Evolutionary conservation across 1,284 basidiomycete species (phyloP), one percentile per base, ranked within the genome.

Genomic region (Malassezia psittaci): DNA sequence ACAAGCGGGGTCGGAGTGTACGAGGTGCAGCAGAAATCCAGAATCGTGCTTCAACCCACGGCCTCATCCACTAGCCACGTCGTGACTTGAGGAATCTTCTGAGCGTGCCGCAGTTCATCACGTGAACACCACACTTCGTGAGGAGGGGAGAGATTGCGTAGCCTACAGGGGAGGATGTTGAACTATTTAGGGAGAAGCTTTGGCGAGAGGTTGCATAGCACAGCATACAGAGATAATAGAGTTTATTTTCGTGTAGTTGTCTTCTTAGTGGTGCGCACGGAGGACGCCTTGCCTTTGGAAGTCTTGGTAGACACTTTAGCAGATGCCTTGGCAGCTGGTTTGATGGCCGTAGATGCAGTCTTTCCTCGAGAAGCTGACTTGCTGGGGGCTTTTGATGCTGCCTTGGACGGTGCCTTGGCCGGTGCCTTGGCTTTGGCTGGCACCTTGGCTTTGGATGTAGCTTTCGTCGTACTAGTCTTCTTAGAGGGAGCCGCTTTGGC

Each of bases 351-450:
- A 21, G 59, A 40, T 52, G 60, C 45, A 11, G 42, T 19, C 24
- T 43, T 54, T 8, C 34, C 34, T 34, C 29, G 21, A 46, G 44
- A 21, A 18, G 67, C 55, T 63, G 66, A 70, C 71, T 69, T 75
- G 36, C 72, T 61, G 45, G 68, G 60, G 53, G 68, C 64, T 37
- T 52, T 40, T 21, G 58, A 59, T 52, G 54, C 54, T 49, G 29
- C 29, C 65, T 66, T 67, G 48, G 64, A 57, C 16, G 57, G 42
- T 9, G 37, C 5, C 38, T 38, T 33, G 40, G 38, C 16, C 32
- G 65, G 57, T 61, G 67, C 67, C 61, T 65, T 68, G 13, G 57
- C n/a, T 57, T 66, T 69, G 5, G 68, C 65, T n/a, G 66, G 66
- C 44, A 66, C 60, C 59, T 60, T 54, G 16, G 39, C 39, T 39